Conservation (phyloP, 805 yeast genomes). For the Gaillardinia entomophila region DNA sequence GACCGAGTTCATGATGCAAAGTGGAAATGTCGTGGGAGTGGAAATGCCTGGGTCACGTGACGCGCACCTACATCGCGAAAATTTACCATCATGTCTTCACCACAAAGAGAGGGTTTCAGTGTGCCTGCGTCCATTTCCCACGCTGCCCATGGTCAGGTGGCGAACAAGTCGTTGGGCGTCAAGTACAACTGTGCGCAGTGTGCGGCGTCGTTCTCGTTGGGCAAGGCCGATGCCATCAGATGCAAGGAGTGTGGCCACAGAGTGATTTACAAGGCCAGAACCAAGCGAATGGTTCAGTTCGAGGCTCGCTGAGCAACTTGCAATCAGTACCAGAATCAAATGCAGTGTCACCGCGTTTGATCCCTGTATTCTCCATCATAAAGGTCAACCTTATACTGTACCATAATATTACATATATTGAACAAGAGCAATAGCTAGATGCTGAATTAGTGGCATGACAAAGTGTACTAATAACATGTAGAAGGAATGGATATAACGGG, state of each 20-base stretch:
- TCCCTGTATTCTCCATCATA: no score
- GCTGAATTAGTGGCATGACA: neutral
- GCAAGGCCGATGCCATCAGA: constrained; percentile 93
- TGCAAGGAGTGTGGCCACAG: constrained; percentile 99
- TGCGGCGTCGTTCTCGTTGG: constrained; percentile 79
- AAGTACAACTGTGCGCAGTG: constrained; percentile 96
- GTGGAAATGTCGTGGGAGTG: neutral
- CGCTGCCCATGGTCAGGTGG: constrained; percentile 80
- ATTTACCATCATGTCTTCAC: constrained; percentile 31
- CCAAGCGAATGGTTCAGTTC: constrained; percentile 83
- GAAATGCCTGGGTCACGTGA: neutral
- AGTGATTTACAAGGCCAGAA: constrained; percentile 93
- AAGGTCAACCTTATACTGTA: no score
- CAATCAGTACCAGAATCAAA: no score
- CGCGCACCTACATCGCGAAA: constrained; percentile 1
- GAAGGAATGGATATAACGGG: neutral
- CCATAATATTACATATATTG: neutral
- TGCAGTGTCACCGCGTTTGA: no score
- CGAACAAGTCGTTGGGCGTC: constrained; percentile 65
- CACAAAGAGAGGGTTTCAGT: constrained; percentile 80
- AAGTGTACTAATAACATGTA: neutral
- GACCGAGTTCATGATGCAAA: constrained; percentile 20
- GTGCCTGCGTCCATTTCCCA: constrained; percentile 69
- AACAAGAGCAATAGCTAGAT: neutral
- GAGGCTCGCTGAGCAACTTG: constrained; percentile 38